These are phyloP conservation scores for Fusarium haematococcum DNA, from an alignment of 2,329 filamentous ascomycete genomes.

Conservation along the genomic window DNA sequence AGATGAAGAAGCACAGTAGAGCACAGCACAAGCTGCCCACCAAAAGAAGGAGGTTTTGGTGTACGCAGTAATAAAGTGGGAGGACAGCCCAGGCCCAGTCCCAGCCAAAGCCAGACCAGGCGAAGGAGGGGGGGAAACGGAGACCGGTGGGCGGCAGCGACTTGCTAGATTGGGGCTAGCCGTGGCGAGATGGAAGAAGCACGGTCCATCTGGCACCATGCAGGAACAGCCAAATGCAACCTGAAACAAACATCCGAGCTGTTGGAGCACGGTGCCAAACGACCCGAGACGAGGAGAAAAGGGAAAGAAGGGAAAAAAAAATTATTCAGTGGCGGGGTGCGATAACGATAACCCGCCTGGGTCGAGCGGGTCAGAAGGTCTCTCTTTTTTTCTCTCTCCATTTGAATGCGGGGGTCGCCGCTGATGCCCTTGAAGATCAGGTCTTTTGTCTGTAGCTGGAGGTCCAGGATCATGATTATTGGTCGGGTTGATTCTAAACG, in stretches of 20 bases:
- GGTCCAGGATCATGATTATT: not conserved
- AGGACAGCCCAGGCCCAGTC: not conserved
- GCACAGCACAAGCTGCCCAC: constrained; percentile 14
- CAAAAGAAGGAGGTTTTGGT: constrained; percentile 35
- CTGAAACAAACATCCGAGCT: constrained; percentile 22
- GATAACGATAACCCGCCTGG: constrained; percentile 54
- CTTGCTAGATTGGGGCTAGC: constrained; percentile 21
- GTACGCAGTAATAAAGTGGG: constrained; percentile 3
- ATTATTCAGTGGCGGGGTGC: constrained; percentile 47
- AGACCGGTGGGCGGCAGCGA: constrained; percentile 18
- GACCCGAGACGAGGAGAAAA: constrained; percentile 2
- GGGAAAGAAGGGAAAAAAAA: constrained; percentile 25
- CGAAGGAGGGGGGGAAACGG: constrained; percentile 16
- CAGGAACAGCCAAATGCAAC: constrained; percentile 4
- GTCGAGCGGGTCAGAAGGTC: not conserved
- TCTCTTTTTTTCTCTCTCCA: not conserved
- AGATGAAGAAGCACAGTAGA: constrained; percentile 33
- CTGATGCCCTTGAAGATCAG: not conserved
- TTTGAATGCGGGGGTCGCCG: not conserved
- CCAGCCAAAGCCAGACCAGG: not conserved
- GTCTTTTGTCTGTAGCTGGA: not conserved
- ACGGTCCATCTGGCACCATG: constrained; percentile 13
- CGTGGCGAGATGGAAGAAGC: constrained; percentile 22
- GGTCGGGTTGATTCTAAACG: not conserved
- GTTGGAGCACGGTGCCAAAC: constrained; percentile 21